phyloP scores from a whole-genome alignment of 306 rosid genomes.

The Cyamopsis tetragonoloba region DNA sequence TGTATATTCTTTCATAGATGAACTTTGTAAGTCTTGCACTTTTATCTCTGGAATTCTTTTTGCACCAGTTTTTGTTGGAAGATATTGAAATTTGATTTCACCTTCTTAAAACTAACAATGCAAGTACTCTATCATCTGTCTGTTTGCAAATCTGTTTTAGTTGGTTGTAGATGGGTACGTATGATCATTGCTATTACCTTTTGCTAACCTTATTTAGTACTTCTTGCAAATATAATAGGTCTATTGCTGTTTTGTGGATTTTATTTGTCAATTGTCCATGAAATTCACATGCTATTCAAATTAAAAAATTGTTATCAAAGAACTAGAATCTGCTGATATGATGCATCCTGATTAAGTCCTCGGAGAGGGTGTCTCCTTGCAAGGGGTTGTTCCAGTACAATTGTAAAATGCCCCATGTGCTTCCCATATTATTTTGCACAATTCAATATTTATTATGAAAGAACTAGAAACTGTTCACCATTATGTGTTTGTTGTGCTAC shows the following conservation, averaged over 20 bases:
- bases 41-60: background rate
- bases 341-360: background rate
- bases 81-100: conserved; percentile 11
- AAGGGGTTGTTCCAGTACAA: background rate
- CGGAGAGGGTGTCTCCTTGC: background rate
- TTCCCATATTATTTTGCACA: background rate
- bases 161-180: background rate
- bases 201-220: background rate
- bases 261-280: conserved; percentile 1
- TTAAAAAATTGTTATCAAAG: background rate
- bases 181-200: background rate
- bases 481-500: conserved; percentile 15
- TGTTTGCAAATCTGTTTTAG: background rate
- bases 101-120: background rate
- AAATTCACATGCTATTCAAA: background rate
- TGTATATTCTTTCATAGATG: conserved; percentile 48
- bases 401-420: background rate
- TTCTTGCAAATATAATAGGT: background rate
- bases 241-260: conserved; percentile 14
- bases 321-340: background rate
- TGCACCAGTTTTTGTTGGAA: background rate
- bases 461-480: background rate
- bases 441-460: background rate
- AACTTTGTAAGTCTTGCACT: conserved; percentile 56
- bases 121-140: background rate